Base-by-base conservation (phyloP, 2,329 filamentous ascomycete genomes). In the Pseudomassariella vexata region DNA sequence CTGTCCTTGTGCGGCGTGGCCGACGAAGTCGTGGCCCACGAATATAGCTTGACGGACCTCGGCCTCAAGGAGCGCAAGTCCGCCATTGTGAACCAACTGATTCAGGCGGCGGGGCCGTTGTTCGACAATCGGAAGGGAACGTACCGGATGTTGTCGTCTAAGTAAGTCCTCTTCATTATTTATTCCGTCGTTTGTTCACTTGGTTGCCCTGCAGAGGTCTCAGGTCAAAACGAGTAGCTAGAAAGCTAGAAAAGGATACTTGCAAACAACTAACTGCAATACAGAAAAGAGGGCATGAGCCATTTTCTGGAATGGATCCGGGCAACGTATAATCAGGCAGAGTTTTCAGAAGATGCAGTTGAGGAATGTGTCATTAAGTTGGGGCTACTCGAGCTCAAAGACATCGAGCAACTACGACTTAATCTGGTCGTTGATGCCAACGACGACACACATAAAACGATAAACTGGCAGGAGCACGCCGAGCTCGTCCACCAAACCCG, bases 281-380 rank as follows among this genome's bases (percentile, higher is more conserved):
- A 21, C 34, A 67, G 65, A 28, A 65, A 63, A 12, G 63, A 66
- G 45, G 62, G 56, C 36, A 73, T 73, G 66, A 44, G 65, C 17
- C 57, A 49, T n/a, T 68, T 64, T 6, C 49, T 73, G 6, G 55
- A 66, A 30, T 70, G 76, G 62, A 60, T 87, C 28, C 62, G 71
- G 28, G 56, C 63, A 18, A 65, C 70, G 38, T 82, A 76, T n/a
- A n/a, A n/a, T n/a, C n/a, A n/a, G n/a, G n/a, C n/a, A n/a, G n/a
- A n/a, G n/a, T n/a, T n/a, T n/a, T n/a, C n/a, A n/a, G n/a, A n/a
- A 57, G 81, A 79, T 3, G 73, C 79, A 3, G 66, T 73, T 3
- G 79, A 85, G 50, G 57, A 57, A 10, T 88, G 85, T 56, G 61
- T 85, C 41, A 59, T 63, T 34, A 59, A 71, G 10, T 56, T 71